Conservation (phyloP, 164 flowering plant genomes). For the Sextonia rubra region DNA sequence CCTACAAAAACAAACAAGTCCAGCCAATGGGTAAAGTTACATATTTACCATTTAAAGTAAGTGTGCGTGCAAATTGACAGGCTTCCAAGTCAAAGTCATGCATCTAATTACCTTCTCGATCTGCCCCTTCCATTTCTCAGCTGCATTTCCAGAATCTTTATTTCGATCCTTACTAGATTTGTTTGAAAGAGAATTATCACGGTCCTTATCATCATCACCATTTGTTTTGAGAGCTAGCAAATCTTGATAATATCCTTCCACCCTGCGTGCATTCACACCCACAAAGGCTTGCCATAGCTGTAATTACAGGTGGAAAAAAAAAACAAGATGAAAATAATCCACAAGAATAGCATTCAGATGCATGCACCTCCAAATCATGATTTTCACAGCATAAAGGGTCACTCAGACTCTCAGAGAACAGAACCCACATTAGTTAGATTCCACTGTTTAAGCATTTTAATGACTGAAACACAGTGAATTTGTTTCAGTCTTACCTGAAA, state of each 20-base stretch:
- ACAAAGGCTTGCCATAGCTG: slow-evolving; percentile 99
- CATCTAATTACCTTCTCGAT: slow-evolving; percentile 79
- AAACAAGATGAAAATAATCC: slow-evolving; percentile 1
- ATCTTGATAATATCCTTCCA: slow-evolving; percentile 67
- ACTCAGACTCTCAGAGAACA: too few relatives aligned
- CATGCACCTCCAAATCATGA: too few relatives aligned
- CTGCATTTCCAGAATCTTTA: slow-evolving; percentile 24
- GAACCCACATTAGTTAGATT: background rate
- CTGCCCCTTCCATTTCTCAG: slow-evolving; percentile 93
- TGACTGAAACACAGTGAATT: background rate
- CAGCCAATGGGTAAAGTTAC: slow-evolving; percentile 11
- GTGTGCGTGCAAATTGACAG: slow-evolving; percentile 12
- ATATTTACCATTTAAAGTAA: slow-evolving; percentile 4
- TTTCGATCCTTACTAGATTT: slow-evolving; percentile 24
- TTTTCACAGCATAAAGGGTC: too few relatives aligned
- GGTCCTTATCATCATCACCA: slow-evolving; percentile 24
- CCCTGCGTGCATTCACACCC: slow-evolving; percentile 72
- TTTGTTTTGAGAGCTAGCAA: slow-evolving; percentile 45
- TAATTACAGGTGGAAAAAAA: slow-evolving; percentile 8
- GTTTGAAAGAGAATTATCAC: slow-evolving; percentile 19
- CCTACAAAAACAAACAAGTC: slow-evolving; percentile 44
- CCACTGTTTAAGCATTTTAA: background rate
- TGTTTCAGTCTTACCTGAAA: background rate
- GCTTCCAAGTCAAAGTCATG: slow-evolving; percentile 8
- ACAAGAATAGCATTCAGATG: background rate